A percentile compares a stretch with the other conserved stretches of the same genome.
phyloP scores from a whole-genome alignment of 768 basidiomycete species.

The Leccinum aurantiacum region DNA sequence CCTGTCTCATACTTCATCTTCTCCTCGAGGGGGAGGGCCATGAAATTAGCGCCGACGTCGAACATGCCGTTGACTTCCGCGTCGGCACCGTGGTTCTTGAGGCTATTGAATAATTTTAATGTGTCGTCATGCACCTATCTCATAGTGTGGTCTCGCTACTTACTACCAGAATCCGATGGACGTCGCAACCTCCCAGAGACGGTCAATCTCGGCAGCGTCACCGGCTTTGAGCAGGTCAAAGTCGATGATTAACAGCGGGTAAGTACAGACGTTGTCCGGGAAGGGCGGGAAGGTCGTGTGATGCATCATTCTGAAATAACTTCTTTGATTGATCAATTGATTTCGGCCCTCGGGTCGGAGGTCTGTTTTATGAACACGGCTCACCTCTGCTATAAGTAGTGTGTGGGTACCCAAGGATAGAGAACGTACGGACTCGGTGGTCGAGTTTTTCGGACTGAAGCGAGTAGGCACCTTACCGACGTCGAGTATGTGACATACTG shows the following conservation, averaged over 20 bases:
- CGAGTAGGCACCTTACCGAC: too few relatives aligned
- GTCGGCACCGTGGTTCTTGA: background rate
- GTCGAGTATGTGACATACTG: too few relatives aligned
- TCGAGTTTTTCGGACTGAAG: too few relatives aligned
- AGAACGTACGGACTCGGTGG: too few relatives aligned
- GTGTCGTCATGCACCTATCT: background rate
- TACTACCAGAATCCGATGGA: background rate
- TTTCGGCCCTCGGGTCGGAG: background rate
- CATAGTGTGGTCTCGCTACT: background rate
- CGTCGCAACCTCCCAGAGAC: background rate
- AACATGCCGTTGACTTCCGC: background rate
- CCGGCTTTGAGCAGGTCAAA: background rate
- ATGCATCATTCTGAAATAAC: background rate
- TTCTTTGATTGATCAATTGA: background rate
- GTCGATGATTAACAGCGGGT: background rate
- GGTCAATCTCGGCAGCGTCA: background rate
- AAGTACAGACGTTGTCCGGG: background rate
- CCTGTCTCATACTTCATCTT: background rate
- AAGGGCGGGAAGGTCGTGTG: background rate
- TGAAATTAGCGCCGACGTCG: background rate
- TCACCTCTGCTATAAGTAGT: background rate
- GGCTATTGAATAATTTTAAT: background rate
- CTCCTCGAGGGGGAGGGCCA: background rate
- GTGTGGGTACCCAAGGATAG: background rate
- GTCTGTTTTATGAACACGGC: background rate